Percentiles rank a stretch among this genome's conserved stretches.
Conservation (phyloP, 228 moss, liverwort and hornwort genomes). For the Sphagnum magellanicum region DNA sequence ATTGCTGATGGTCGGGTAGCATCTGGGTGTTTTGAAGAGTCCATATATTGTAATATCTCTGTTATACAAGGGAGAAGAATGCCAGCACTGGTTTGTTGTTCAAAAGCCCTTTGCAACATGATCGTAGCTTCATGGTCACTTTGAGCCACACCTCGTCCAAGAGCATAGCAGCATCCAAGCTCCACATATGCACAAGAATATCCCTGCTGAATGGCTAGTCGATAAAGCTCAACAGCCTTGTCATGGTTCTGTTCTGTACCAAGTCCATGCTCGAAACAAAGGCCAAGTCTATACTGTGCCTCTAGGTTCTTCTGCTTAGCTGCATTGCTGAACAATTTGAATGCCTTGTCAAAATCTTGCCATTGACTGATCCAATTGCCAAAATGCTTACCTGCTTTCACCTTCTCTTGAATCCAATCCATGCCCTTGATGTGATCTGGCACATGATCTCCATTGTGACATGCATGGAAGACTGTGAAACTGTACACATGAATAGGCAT, state of each 20-base stretch:
- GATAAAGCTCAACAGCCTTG: conserved; percentile 29
- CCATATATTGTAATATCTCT: conserved; percentile 19
- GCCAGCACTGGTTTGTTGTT: conserved; percentile 19
- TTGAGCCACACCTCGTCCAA: conserved; percentile 20
- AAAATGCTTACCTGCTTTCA: conserved; percentile 41
- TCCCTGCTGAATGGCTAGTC: conserved; percentile 20
- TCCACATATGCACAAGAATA: conserved; percentile 27
- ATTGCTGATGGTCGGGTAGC: no score
- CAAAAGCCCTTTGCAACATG: conserved; percentile 19
- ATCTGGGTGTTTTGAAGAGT: no score
- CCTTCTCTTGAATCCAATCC: conserved; percentile 26
- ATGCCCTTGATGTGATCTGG: conserved; percentile 3
- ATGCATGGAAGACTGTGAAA: conserved; percentile 21
- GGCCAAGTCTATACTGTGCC: conserved; percentile 35
- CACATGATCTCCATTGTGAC: conserved; percentile 1
- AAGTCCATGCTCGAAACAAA: conserved; percentile 37
- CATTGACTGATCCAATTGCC: conserved; percentile 34
- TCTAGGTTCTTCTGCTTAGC: conserved; percentile 28
- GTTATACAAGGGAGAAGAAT: conserved; percentile 18
- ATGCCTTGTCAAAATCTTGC: conserved; percentile 31
- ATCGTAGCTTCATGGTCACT: conserved; percentile 15
- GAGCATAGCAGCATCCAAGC: conserved; percentile 28
- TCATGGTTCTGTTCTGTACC: conserved; percentile 16
- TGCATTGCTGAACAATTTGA: conserved; percentile 20
- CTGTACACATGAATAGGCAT: conserved; percentile 34